These are phyloP conservation scores for Aspergillus floridensis DNA, from an alignment of 2,329 filamentous ascomycete species.

Conservation along the genomic window DNA sequence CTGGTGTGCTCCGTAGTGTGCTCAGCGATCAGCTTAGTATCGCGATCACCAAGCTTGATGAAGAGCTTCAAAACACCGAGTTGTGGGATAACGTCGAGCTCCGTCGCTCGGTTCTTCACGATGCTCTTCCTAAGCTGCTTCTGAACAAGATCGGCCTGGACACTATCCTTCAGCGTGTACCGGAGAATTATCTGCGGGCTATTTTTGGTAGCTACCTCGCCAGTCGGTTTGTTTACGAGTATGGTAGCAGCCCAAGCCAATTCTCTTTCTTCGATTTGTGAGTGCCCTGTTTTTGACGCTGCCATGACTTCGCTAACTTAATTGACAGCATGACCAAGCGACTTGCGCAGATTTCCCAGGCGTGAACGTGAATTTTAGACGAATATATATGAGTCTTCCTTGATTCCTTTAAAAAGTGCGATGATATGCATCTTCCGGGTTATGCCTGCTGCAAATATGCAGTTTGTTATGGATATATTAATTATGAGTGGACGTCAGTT, in stretches of 20 bases:
- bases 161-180: slow-evolving; percentile 80
- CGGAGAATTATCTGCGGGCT: slow-evolving; percentile 84
- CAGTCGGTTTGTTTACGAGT: slow-evolving; percentile 93
- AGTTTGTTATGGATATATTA: slow-evolving; percentile 18
- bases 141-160: slow-evolving; percentile 88
- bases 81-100: slow-evolving; percentile 83
- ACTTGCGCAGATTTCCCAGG: slow-evolving; percentile 27
- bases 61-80: slow-evolving; percentile 90
- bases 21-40: slow-evolving; percentile 86
- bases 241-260: slow-evolving; percentile 86
- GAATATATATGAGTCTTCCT: slow-evolving; percentile 1
- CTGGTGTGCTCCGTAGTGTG: slow-evolving; percentile 75
- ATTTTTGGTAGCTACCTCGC: slow-evolving; percentile 97
- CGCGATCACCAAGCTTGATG: slow-evolving; percentile 93
- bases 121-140: slow-evolving; percentile 81
- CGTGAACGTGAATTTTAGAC: slow-evolving; percentile 19
- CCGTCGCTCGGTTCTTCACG: slow-evolving; percentile 71
- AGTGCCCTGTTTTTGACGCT: slow-evolving; percentile 43
- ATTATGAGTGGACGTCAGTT: slow-evolving; percentile 11
- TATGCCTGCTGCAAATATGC: slow-evolving; percentile 14
- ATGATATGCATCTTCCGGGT: slow-evolving; percentile 16
- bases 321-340: slow-evolving; percentile 39
- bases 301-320: slow-evolving; percentile 12
- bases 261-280: slow-evolving; percentile 99
- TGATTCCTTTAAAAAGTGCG: slow-evolving; percentile 1